These are phyloP conservation scores for Fagopyrum esculentum DNA, from an alignment of 148 eudicot genomes.

Conservation along the genomic window DNA sequence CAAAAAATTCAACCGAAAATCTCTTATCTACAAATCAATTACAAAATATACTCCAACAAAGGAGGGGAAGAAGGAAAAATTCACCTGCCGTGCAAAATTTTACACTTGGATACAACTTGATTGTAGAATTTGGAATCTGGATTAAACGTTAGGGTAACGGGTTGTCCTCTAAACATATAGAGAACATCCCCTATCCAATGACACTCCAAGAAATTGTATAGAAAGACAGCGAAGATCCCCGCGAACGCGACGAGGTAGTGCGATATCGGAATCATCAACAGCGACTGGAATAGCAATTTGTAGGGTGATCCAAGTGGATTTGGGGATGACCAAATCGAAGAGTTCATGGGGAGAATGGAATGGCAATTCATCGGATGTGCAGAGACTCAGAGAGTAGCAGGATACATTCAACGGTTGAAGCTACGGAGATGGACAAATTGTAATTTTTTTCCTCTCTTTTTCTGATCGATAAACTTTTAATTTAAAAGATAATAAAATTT, in stretches of 20 bases:
- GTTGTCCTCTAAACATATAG: constrained; percentile 56
- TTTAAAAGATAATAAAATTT: too few relatives aligned
- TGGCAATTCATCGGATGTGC: too few relatives aligned
- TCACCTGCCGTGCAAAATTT: not conserved
- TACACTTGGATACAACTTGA: constrained; percentile 1
- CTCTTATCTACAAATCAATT: not conserved
- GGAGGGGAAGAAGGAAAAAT: not conserved
- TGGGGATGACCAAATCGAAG: constrained; percentile 14
- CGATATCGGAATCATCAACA: constrained; percentile 36
- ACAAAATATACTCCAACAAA: not conserved
- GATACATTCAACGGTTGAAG: too few relatives aligned
- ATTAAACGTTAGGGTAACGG: constrained; percentile 41
- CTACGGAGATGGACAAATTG: too few relatives aligned
- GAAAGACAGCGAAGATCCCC: constrained; percentile 18
- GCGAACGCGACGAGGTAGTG: constrained; percentile 40
- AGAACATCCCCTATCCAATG: constrained; percentile 62
- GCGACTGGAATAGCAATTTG: constrained; percentile 30
- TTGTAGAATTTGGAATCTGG: constrained; percentile 49
- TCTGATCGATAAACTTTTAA: too few relatives aligned
- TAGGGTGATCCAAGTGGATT: constrained; percentile 28
- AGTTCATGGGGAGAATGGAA: constrained; percentile 14
- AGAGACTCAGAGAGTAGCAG: too few relatives aligned
- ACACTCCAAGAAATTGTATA: constrained; percentile 69
- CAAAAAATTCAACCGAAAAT: not conserved
- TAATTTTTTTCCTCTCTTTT: too few relatives aligned